Evolutionary conservation across 2,329 filamentous ascomycete species (phyloP), one percentile per base, ranked within the genome.

Genomic region (Fusarium subtropicale): DNA sequence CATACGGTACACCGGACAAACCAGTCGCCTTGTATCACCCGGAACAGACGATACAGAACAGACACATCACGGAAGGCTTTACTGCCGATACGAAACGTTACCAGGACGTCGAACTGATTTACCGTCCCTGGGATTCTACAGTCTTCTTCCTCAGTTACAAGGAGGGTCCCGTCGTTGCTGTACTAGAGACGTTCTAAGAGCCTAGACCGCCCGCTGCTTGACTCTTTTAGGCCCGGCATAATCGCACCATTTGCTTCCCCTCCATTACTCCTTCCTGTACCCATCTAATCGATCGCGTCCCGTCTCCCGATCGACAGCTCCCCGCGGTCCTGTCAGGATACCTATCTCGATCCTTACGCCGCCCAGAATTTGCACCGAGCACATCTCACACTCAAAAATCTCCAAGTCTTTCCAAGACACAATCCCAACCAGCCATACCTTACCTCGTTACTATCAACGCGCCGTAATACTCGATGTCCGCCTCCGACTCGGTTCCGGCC

Each of bases 401-500:
- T 31, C 26, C 41, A 33, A 33, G 31, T 16, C 18, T 38, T 13
- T 48, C 48, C 36, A 50, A 42, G 15, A 45, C 36, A 28, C 38
- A 48, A 20, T 22, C 28, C 45, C n/a, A 26, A 30, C 8, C 45
- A 56, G 20, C 46, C 48, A 48, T 38, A 42, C 39, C 39, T 33
- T 45, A 33, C 28, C 15, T 56, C 52, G 38, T 41, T 55, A 22
- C 34, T 51, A 28, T 56, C 56, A 59, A 60, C 66, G 54, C 42
- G 24, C 47, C 44, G 20, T 38, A 56, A 44, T 44, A 58, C 56
- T 46, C 60, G 41, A 75, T 75, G 73, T 64, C 64, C 72, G 72
- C 72, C 70, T 74, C 77, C 71, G 80, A 80, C 63, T 80, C 80
- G 31, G 71, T 80, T 36, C 81, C 84, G 71, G 80, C 75, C 56